phyloP scores from a whole-genome alignment of 352 stramenopile genomes.

The Nothophytophthora sp. region DNA sequence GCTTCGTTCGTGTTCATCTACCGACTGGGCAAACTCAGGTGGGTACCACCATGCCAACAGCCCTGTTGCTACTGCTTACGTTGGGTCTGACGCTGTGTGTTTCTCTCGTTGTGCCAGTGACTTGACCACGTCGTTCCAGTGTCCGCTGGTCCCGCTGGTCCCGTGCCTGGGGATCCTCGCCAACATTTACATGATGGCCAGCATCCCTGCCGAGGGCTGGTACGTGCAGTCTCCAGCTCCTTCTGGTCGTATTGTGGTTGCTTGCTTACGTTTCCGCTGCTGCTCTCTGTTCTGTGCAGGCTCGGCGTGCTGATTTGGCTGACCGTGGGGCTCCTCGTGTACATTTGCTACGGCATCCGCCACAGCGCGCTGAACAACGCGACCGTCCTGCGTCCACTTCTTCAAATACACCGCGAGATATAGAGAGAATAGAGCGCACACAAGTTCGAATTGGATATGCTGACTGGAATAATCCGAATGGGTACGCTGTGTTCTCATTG shows the following conservation, averaged over 20 bases:
- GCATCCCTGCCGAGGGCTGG: conserved; percentile 54
- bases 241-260: conserved; percentile 1
- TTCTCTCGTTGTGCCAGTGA: background rate
- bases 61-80: no score
- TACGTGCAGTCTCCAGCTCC: conserved; percentile 38
- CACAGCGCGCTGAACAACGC: conserved; percentile 57
- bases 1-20: conserved; percentile 54
- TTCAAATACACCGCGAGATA: conserved; percentile 18
- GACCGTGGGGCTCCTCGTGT: conserved; percentile 56
- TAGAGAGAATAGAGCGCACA: conserved; percentile 4
- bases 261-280: no score
- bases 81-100: no score
- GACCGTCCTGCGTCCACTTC: conserved; percentile 25
- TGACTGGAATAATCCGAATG: no score
- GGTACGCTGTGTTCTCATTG: no score
- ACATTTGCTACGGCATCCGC: conserved; percentile 79
- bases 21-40: conserved; percentile 61
- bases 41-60: no score
- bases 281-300: conserved; percentile 42
- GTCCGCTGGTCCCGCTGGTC: conserved; percentile 57
- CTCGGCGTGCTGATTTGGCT: conserved; percentile 79
- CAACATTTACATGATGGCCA: conserved; percentile 73
- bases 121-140: conserved; percentile 51
- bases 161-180: conserved; percentile 61
- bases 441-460: no score